phyloP scores from a whole-genome alignment of 768 basidiomycete genomes.

The Phanerodontia chrysosporium region DNA sequence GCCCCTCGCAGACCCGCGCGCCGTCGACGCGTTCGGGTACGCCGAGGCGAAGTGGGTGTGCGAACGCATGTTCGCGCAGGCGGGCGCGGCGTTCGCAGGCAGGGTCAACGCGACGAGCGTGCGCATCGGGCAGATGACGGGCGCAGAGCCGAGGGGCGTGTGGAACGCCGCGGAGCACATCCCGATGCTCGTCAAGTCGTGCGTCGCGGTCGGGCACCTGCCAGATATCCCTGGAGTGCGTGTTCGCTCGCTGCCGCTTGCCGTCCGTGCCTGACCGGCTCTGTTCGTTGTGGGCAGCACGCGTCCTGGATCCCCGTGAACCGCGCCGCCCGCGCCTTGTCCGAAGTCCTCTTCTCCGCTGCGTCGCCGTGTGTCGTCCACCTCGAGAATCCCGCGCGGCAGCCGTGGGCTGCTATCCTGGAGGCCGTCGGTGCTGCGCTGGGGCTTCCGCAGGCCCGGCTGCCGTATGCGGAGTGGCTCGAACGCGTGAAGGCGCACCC shows the following conservation, averaged over 20 bases:
- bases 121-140: conserved; percentile 33
- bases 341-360: conserved; percentile 18
- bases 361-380: conserved; percentile 10
- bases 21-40: conserved; percentile 26
- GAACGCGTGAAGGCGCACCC: background rate
- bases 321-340: conserved; percentile 14
- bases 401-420: conserved; percentile 16
- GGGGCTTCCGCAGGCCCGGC: background rate
- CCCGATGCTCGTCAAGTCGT: conserved; percentile 28
- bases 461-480: conserved; percentile 14
- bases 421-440: conserved; percentile 6
- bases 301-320: conserved; percentile 19
- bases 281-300: background rate
- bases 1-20: background rate
- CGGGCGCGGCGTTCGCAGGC: background rate
- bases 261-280: background rate
- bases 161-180: conserved; percentile 37
- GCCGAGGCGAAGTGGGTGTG: conserved; percentile 30
- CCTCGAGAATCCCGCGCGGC: conserved; percentile 19
- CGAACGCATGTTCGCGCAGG: conserved; percentile 19
- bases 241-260: too few species aligned
- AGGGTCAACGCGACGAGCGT: conserved; percentile 20
- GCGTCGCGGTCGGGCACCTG: conserved; percentile 6
- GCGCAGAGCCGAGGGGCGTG: conserved; percentile 16
- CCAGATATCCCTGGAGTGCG: conserved; percentile 13